Evolutionary conservation across 768 basidiomycete species (phyloP).

Genomic region (Pholiota microspora): DNA sequence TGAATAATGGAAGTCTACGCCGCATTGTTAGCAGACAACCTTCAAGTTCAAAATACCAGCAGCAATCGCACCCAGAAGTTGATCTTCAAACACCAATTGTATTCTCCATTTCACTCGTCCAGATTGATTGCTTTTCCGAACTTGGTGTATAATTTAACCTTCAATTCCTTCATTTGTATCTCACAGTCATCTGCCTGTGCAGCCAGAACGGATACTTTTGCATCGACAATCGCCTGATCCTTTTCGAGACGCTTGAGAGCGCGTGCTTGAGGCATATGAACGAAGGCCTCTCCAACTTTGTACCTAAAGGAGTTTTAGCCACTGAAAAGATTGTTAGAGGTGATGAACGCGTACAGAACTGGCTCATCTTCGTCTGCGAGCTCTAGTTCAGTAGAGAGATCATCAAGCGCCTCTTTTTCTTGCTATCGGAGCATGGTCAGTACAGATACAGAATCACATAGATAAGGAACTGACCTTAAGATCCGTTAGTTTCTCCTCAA

Average conservation of each 20-base stretch:
- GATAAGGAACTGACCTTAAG: slow-evolving; percentile 57
- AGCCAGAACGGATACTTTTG: slow-evolving; percentile 50
- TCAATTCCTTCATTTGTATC: slow-evolving; percentile 75
- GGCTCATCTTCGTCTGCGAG: slow-evolving; percentile 82
- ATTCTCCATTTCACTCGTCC: slow-evolving; percentile 54
- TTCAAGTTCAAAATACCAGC: too few species aligned
- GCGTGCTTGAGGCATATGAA: slow-evolving; percentile 67
- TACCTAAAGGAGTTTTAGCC: slow-evolving; percentile 51
- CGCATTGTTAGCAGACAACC: too few species aligned
- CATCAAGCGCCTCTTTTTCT: slow-evolving; percentile 94
- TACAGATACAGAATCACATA: not conserved
- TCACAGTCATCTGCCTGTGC: slow-evolving; percentile 63
- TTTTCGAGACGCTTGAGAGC: slow-evolving; percentile 72
- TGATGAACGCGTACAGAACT: slow-evolving; percentile 55
- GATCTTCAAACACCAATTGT: not conserved
- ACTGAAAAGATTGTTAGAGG: not conserved
- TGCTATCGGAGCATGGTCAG: slow-evolving; percentile 46
- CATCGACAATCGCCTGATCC: slow-evolving; percentile 61
- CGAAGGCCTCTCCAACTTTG: slow-evolving; percentile 86
- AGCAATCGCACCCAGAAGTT: too few species aligned
- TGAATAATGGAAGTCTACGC: too few species aligned
- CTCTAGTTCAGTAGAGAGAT: slow-evolving; percentile 84
- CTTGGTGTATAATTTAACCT: slow-evolving; percentile 80
- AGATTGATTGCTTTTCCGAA: slow-evolving; percentile 93
- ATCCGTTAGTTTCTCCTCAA: slow-evolving; percentile 68